Base-by-base conservation (phyloP, 306 rosid species). In the Nissolia schottii region DNA sequence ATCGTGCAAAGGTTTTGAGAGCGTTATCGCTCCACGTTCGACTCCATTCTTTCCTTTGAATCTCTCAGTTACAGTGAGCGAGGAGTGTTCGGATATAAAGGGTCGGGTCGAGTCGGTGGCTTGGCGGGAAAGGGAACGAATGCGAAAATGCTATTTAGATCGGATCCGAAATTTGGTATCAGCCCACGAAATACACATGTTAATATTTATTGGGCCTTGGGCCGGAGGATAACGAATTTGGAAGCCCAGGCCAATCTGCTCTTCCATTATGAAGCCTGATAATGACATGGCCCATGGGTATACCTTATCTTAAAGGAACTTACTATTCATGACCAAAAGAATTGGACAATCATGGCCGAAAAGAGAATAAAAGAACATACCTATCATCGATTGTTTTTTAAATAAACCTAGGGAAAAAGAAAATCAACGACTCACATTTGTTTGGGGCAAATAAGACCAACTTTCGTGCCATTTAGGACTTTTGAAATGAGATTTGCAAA, bases 1-100 rank as follows among this genome's bases (percentile, higher is more conserved):
- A 86, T 51, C 97, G 91, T n/a, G 96, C 80, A 41, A 91, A 87
- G 80, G 90, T 87, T 83, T 86, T 91, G 13, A 91, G 87, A 51
- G 94, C 85, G 73, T 89, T 91, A 20, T 89, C 96, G 74, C 94
- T 86, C 32, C 89, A 57, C 22, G 82, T 71, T n/a, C 7, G 87
- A 78, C 81, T 94, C 98, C 98, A 89, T 93, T 71, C 11, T 50
- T 22, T 0, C n/a, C n/a, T n/a, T n/a, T n/a, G n/a, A 35, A 4
- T 14, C 38, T 5, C 28, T 0, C 29, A 2, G 3, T 7, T 32
- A 2, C 18, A 5, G 1, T 10, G 15, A 57, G 28, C 11, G 57
- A 34, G n/a, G 6, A 57, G 67, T n/a, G 51, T 54, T 55, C 41
- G 20, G 19, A 31, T 16, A 56, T 72, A n/a, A n/a, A 56, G 78